phyloP scores from a whole-genome alignment of 352 stramenopile species.

The Peronospora destructor region DNA sequence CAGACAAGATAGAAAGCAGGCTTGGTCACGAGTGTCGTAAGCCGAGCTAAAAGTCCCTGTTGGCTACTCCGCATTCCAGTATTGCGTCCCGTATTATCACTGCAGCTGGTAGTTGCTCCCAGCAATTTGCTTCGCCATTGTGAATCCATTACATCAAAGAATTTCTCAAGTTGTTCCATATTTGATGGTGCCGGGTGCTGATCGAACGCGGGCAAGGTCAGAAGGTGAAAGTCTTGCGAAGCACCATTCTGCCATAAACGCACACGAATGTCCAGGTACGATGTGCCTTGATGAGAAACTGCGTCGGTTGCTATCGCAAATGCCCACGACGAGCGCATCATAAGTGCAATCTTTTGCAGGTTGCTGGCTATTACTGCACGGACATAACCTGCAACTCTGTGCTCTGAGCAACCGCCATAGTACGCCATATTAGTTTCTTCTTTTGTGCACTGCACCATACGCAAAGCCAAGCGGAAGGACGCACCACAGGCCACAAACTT shows the following conservation, averaged over 20 bases:
- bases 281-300: conserved; percentile 42
- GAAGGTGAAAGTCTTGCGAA: conserved; percentile 53
- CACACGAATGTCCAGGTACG: conserved; percentile 49
- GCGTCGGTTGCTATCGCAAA: conserved; percentile 46
- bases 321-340: conserved; percentile 57
- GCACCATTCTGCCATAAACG: conserved; percentile 45
- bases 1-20: conserved; percentile 53
- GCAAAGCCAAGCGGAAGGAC: conserved; percentile 46
- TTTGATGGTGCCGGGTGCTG: conserved; percentile 30
- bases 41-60: conserved; percentile 35
- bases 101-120: conserved; percentile 40
- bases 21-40: conserved; percentile 39
- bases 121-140: conserved; percentile 49
- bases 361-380: conserved; percentile 52
- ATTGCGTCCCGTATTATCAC: conserved; percentile 37
- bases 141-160: conserved; percentile 45
- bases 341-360: conserved; percentile 50
- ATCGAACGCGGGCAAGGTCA: conserved; percentile 43
- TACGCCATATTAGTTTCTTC: conserved; percentile 51
- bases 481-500: conserved; percentile 55
- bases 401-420: conserved; percentile 45
- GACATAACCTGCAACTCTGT: conserved; percentile 42
- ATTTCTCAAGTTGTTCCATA: conserved; percentile 30
- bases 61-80: conserved; percentile 39
- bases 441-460: conserved; percentile 49